Percentiles rank a stretch among this genome's conserved stretches.
These are phyloP conservation scores for Penicillium thymicola DNA, from an alignment of 2,329 filamentous ascomycete species.

Conservation along the genomic window DNA sequence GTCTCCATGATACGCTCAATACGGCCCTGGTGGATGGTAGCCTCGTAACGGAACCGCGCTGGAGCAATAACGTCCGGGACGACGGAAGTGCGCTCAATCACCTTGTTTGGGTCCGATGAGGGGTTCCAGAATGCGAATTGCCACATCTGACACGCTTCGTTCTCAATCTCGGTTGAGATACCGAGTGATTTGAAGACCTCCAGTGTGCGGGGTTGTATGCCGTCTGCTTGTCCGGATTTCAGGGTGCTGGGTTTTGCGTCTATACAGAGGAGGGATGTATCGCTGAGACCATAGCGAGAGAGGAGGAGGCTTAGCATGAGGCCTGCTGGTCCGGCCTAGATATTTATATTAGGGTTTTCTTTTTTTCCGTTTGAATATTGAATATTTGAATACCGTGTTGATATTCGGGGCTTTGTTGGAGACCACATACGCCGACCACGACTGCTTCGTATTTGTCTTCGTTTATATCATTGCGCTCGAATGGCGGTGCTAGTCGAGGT, in stretches of 20 bases:
- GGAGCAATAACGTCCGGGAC: constrained; percentile 56
- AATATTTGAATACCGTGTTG: background rate
- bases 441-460: constrained; percentile 41
- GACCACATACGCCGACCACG: constrained; percentile 30
- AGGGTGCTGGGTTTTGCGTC: constrained; percentile 39
- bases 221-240: constrained; percentile 43
- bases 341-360: background rate
- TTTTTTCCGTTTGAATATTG: background rate
- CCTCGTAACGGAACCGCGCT: constrained; percentile 67
- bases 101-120: constrained; percentile 42
- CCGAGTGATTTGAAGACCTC: constrained; percentile 44
- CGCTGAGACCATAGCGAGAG: constrained; percentile 42
- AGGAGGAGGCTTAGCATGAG: constrained; percentile 43
- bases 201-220: constrained; percentile 42
- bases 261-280: constrained; percentile 41
- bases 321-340: constrained; percentile 40
- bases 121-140: constrained; percentile 65
- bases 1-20: constrained; percentile 68
- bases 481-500: constrained; percentile 30
- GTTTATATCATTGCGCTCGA: constrained; percentile 11
- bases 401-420: background rate
- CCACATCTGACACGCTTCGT: constrained; percentile 43
- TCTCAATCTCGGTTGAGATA: constrained; percentile 37
- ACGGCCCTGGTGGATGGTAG: constrained; percentile 66
- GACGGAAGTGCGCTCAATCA: constrained; percentile 60